Evolutionary conservation across 2,329 filamentous ascomycete species (phyloP).

Genomic region (Alternaria gaisen): DNA sequence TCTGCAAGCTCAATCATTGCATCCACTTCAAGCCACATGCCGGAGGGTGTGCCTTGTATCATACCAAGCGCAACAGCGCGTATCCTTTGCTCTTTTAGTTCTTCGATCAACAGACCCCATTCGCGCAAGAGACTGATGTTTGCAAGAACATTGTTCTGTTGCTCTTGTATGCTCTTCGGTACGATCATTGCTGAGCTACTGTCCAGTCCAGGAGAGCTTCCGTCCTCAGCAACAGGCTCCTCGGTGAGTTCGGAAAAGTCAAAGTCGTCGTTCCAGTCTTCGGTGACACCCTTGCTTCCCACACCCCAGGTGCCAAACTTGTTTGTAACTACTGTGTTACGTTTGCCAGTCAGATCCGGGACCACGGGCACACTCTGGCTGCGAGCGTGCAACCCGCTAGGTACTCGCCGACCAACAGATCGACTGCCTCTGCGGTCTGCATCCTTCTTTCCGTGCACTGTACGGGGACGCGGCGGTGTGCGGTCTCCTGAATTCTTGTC

Average conservation of each 20-base stretch:
- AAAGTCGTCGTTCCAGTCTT: conserved; percentile 92
- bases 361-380: conserved; percentile 81
- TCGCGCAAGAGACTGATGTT: conserved; percentile 87
- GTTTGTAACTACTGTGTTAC: conserved; percentile 65
- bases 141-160: conserved; percentile 81
- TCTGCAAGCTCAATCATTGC: conserved; percentile 87
- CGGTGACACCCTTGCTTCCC: conserved; percentile 79
- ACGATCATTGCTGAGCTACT: conserved; percentile 70
- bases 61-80: conserved; percentile 75
- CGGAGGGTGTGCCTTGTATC: conserved; percentile 65
- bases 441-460: conserved; percentile 79
- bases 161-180: conserved; percentile 80
- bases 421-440: conserved; percentile 75
- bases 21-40: conserved; percentile 81
- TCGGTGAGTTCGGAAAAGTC: conserved; percentile 71
- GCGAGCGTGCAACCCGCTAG: conserved; percentile 74
- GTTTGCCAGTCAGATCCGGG: conserved; percentile 64
- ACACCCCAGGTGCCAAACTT: conserved; percentile 87
- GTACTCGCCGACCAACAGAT: conserved; percentile 70
- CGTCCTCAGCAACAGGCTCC: conserved; percentile 38
- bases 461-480: conserved; percentile 72
- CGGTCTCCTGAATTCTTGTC: conserved; percentile 69
- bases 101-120: conserved; percentile 81
- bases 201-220: conserved; percentile 54
- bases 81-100: conserved; percentile 78